phyloP scores from a whole-genome alignment of 768 basidiomycete genomes.

The Favolaschia claudopus region DNA sequence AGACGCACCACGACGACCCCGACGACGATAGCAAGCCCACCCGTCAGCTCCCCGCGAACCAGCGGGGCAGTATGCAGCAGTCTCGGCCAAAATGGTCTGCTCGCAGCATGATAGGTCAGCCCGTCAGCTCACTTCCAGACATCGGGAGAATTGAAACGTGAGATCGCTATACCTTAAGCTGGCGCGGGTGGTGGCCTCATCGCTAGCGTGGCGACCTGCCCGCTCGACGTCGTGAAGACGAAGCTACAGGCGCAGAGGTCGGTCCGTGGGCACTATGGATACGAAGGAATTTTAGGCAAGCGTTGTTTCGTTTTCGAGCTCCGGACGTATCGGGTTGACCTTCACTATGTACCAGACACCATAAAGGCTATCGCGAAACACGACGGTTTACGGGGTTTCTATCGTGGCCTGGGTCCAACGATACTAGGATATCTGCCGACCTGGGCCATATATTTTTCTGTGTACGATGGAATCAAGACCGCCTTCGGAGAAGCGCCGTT shows the following conservation, averaged over 20 bases:
- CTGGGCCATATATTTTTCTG: slow-evolving; percentile 98
- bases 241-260: slow-evolving; percentile 93
- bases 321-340: slow-evolving; percentile 29
- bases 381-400: slow-evolving; percentile 88
- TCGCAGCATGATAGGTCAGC: slow-evolving; percentile 84
- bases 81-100: slow-evolving; percentile 69
- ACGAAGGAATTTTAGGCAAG: slow-evolving; percentile 80
- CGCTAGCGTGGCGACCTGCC: slow-evolving; percentile 93
- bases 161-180: too few relatives aligned
- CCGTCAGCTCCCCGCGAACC: slow-evolving; percentile 56
- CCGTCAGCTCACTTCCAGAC: slow-evolving; percentile 11
- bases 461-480: slow-evolving; percentile 95
- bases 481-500: slow-evolving; percentile 74
- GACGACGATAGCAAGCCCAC: slow-evolving; percentile 31
- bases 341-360: slow-evolving; percentile 41
- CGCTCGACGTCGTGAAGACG: slow-evolving; percentile 97
- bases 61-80: slow-evolving; percentile 74
- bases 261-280: slow-evolving; percentile 71
- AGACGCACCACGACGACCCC: slow-evolving; percentile 22
- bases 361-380: slow-evolving; percentile 59
- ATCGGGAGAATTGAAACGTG: slow-evolving; percentile 22
- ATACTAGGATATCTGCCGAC: slow-evolving; percentile 97
- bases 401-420: slow-evolving; percentile 97
- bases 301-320: slow-evolving; percentile 16
- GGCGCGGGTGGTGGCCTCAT: slow-evolving; percentile 96